Percentiles rank a stretch among this genome's conserved stretches.
Evolutionary conservation across 2,329 filamentous ascomycete species (phyloP).

Genomic region (Pseudonectria buxi): DNA sequence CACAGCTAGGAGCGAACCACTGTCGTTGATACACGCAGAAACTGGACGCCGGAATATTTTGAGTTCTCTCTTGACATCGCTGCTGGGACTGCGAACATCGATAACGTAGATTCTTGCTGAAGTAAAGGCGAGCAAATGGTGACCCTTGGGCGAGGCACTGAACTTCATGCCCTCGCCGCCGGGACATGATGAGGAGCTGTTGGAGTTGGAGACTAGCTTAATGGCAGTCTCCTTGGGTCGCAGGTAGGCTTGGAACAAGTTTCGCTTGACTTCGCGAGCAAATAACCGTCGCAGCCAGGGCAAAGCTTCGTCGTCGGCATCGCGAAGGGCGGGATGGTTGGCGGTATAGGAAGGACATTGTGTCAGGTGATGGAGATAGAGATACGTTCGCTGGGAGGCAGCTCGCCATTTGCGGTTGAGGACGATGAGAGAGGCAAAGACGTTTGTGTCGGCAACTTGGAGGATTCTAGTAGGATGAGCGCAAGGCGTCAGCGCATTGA

Average conservation of each 20-base stretch:
- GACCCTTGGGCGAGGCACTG: constrained; percentile 67
- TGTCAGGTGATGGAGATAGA: constrained; percentile 58
- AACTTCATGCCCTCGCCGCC: constrained; percentile 84
- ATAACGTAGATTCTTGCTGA: constrained; percentile 79
- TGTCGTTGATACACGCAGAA: constrained; percentile 71
- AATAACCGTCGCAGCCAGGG: constrained; percentile 59
- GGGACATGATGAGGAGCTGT: constrained; percentile 75
- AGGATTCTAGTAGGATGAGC: constrained; percentile 46
- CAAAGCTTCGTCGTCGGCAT: constrained; percentile 44
- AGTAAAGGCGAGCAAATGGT: constrained; percentile 72
- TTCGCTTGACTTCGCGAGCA: constrained; percentile 63
- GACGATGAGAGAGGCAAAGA: constrained; percentile 59
- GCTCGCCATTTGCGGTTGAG: constrained; percentile 60
- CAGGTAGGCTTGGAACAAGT: constrained; percentile 70
- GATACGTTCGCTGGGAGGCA: constrained; percentile 55
- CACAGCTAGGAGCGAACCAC: constrained; percentile 70
- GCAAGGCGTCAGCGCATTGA: constrained; percentile 11
- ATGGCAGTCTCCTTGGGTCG: constrained; percentile 64
- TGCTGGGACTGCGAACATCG: constrained; percentile 53
- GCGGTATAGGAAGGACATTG: constrained; percentile 53
- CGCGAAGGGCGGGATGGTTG: constrained; percentile 36
- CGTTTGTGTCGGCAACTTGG: constrained; percentile 51
- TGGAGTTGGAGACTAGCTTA: constrained; percentile 75
- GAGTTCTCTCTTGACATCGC: constrained; percentile 67
- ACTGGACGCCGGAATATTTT: constrained; percentile 71